phyloP scores from a whole-genome alignment of 345 rosid species.

The Noccaea bulbosa region DNA sequence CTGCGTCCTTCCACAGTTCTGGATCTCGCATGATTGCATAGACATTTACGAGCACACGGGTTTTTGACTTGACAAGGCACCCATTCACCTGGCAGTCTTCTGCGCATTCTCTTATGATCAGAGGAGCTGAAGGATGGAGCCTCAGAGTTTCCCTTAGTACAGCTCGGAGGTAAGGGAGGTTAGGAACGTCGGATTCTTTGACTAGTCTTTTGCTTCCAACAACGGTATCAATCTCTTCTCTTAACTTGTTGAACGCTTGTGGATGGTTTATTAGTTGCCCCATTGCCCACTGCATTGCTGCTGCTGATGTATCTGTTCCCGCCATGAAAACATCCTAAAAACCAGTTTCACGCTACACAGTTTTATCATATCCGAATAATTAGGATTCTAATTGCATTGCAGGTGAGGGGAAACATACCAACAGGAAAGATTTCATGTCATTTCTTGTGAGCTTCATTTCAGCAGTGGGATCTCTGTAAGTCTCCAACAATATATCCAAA shows the following conservation, averaged over 20 bases:
- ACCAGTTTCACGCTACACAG: conserved; percentile 13
- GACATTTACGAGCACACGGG: conserved; percentile 55
- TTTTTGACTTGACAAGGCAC: conserved; percentile 50
- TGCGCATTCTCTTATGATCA: conserved; percentile 44
- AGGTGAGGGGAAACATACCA: conserved; percentile 57
- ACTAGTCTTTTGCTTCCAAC: conserved; percentile 49
- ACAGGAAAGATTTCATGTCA: conserved; percentile 67
- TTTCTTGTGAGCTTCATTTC: conserved; percentile 59
- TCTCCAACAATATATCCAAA: conserved; percentile 45
- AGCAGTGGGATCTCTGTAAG: conserved; percentile 49
- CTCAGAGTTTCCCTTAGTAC: conserved; percentile 49
- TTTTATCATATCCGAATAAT: conserved; percentile 10
- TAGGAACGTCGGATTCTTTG: conserved; percentile 47
- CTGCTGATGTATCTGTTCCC: conserved; percentile 57
- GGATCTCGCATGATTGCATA: conserved; percentile 70
- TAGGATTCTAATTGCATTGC: conserved; percentile 48
- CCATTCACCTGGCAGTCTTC: conserved; percentile 48
- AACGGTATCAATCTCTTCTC: conserved; percentile 45
- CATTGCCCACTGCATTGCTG: conserved; percentile 75
- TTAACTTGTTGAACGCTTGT: conserved; percentile 42
- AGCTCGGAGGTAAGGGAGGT: conserved; percentile 50
- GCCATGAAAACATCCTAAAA: conserved; percentile 50
- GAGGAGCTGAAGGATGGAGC: conserved; percentile 47
- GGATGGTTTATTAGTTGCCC: conserved; percentile 52
- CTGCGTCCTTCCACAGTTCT: conserved; percentile 51